Evolutionary conservation across 139 green algal genomes (phyloP).

Genomic region (Chlamydomonas sp.): DNA sequence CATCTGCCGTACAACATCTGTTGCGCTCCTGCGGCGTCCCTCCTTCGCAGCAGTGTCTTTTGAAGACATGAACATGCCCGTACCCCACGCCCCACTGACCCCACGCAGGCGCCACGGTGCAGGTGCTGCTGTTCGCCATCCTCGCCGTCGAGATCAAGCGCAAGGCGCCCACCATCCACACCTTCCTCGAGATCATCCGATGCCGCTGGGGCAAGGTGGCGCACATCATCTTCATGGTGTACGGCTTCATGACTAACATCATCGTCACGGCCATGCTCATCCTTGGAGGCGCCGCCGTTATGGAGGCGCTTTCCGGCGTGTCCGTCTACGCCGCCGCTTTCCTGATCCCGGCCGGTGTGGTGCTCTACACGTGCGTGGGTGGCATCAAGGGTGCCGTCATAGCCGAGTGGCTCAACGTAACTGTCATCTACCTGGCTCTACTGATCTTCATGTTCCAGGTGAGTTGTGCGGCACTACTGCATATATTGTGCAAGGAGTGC

Average conservation of each 20-base stretch:
- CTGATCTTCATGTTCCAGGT: slow-evolving; percentile 78
- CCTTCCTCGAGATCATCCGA: slow-evolving; percentile 88
- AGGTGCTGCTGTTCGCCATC: slow-evolving; percentile 93
- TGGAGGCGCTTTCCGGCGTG: slow-evolving; percentile 75
- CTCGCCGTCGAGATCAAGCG: slow-evolving; percentile 94
- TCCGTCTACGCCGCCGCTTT: slow-evolving; percentile 64
- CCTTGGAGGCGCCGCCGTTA: slow-evolving; percentile 87
- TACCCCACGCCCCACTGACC: too few relatives aligned
- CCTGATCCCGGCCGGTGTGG: slow-evolving; percentile 78
- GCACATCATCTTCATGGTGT: slow-evolving; percentile 90
- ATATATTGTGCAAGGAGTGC: too few relatives aligned
- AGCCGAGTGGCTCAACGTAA: slow-evolving; percentile 77
- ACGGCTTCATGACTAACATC: slow-evolving; percentile 87
- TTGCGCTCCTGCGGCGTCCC: too few relatives aligned
- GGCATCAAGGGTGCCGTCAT: slow-evolving; percentile 92
- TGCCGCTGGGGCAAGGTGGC: slow-evolving; percentile 70
- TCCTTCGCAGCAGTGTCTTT: neutral
- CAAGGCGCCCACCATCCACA: slow-evolving; percentile 91
- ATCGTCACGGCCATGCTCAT: slow-evolving; percentile 94
- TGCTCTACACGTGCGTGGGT: slow-evolving; percentile 89
- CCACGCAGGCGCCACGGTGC: slow-evolving; percentile 83
- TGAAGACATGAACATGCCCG: neutral
- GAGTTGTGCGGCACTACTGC: neutral
- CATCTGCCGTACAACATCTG: too few relatives aligned
- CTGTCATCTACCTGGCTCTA: slow-evolving; percentile 89